Evolutionary conservation across 495 filamentous ascomycete genomes (phyloP).

Genomic region (Trichoderma orchidacearum): DNA sequence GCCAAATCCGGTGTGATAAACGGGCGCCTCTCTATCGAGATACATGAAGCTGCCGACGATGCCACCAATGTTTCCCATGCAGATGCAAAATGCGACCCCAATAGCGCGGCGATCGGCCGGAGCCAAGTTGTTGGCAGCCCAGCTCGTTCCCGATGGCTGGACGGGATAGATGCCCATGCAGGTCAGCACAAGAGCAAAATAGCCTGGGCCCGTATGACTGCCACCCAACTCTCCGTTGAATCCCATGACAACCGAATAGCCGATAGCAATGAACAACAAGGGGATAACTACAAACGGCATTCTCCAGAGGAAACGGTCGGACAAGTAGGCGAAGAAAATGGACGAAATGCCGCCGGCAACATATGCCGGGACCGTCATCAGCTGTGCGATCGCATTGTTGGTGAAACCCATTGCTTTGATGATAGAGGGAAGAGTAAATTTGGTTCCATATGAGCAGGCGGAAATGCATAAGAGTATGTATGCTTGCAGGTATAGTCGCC

Average conservation of each 20-base stretch:
- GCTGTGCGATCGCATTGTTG: constrained; percentile 43
- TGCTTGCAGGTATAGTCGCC: constrained; percentile 4
- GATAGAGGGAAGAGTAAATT: constrained; percentile 44
- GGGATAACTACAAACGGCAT: constrained; percentile 24
- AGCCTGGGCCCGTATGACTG: constrained; percentile 15
- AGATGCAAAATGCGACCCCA: constrained; percentile 21
- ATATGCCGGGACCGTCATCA: constrained; percentile 63
- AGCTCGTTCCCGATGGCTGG: constrained; percentile 20
- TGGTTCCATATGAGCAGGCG: neutral
- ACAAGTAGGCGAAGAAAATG: constrained; percentile 16
- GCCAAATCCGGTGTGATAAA: constrained; percentile 27
- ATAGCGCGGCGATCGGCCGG: constrained; percentile 21
- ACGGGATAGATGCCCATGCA: constrained; percentile 26
- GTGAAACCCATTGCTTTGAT: constrained; percentile 50
- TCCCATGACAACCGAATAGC: constrained; percentile 11
- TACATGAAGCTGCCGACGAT: constrained; percentile 22
- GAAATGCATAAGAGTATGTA: constrained; percentile 1
- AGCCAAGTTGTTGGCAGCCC: constrained; percentile 25
- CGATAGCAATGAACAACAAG: constrained; percentile 13
- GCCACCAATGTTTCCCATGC: constrained; percentile 21
- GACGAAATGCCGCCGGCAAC: constrained; percentile 43
- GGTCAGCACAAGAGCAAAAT: constrained; percentile 23
- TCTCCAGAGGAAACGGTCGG: constrained; percentile 24
- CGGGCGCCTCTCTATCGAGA: constrained; percentile 23
- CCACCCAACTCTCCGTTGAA: constrained; percentile 7